Conservation (phyloP, 2,329 filamentous ascomycete genomes). For the Colletotrichum brevisporum region DNA sequence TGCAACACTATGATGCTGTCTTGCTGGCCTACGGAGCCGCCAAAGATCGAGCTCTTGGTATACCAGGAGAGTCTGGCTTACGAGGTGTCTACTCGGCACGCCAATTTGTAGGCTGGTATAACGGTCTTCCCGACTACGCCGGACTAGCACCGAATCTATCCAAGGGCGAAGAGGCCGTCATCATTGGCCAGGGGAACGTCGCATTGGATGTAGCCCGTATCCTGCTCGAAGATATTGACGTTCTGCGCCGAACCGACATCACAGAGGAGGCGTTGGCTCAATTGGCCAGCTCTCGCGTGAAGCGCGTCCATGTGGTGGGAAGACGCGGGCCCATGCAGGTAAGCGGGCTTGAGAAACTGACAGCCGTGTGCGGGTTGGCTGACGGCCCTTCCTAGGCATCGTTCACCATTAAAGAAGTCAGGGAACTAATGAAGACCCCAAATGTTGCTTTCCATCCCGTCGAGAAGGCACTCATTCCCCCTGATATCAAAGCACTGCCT, state of each 20-base stretch:
- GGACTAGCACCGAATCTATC: conserved; percentile 80
- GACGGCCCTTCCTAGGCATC: conserved; percentile 74
- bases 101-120: conserved; percentile 98
- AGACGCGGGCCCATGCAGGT: conserved; percentile 91
- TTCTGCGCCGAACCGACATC: conserved; percentile 87
- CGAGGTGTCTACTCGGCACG: conserved; percentile 88
- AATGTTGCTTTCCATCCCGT: conserved; percentile 80
- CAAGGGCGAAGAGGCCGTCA: conserved; percentile 83
- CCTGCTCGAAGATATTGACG: conserved; percentile 81
- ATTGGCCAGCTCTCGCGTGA: conserved; percentile 80
- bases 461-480: conserved; percentile 75
- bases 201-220: conserved; percentile 94
- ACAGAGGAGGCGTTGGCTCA: conserved; percentile 84
- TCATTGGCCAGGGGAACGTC: conserved; percentile 97
- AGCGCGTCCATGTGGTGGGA: conserved; percentile 88
- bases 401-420: conserved; percentile 94
- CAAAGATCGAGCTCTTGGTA: conserved; percentile 81
- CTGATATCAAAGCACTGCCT: conserved; percentile 77
- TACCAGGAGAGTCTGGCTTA: conserved; percentile 82
- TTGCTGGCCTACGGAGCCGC: conserved; percentile 94
- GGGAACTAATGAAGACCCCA: conserved; percentile 86
- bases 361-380: not conserved
- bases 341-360: conserved; percentile 44
- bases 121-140: conserved; percentile 88
- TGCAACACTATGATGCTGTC: conserved; percentile 90